Base-by-base conservation (phyloP, 768 basidiomycete species). In the Suillus variegatus region DNA sequence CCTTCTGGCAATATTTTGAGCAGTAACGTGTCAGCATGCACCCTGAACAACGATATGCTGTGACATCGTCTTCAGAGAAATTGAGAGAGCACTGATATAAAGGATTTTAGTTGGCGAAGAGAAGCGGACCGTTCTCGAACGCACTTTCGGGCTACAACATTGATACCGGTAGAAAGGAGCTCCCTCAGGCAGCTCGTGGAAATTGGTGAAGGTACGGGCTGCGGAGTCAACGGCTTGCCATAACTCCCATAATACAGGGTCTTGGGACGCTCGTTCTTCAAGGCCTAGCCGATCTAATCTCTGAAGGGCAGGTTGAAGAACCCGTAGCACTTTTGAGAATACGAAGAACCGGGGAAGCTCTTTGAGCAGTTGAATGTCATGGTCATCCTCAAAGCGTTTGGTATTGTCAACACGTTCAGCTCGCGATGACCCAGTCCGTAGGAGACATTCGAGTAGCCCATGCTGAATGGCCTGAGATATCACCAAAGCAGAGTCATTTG, bases 341-440 rank as follows among this genome's bases (percentile, higher is more conserved):
- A 40, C 56, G 36, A 60, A 49, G 60, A 38, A 66, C 36, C 40
- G 36, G 9, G 52, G 44, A 32, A 40, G 54, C 10, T 65, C 63
- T 35, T 65, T 64, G 25, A 65, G 41, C 22, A 64, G 36, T 20
- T 65, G 54, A 25, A 63, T 41, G 38, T 63, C 62, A 12, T 60
- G 40, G 57, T 63, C 56, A 60, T 63, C 54, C 6, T 61, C 58
- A 43, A 60, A 60, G 57, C 62, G 62, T n/a, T 58, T 41, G 25
- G 38, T 28, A 18, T n/a, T 61, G 51, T 60, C 62, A 32, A 41
- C 38, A 38, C 16, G 57, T 41, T 63, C 54, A n/a, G 25, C 40
- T 40, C 6, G 54, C 18, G 43, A 61, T n/a, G 62, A 35, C 13
- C 62, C 62, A 40, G 62, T 63, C 22, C 43, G 62, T n/a, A 63